A percentile compares a stretch with the other conserved stretches of the same genome.
phyloP scores from a whole-genome alignment of 2,329 filamentous ascomycete species.

The Metarhizium brunneum region DNA sequence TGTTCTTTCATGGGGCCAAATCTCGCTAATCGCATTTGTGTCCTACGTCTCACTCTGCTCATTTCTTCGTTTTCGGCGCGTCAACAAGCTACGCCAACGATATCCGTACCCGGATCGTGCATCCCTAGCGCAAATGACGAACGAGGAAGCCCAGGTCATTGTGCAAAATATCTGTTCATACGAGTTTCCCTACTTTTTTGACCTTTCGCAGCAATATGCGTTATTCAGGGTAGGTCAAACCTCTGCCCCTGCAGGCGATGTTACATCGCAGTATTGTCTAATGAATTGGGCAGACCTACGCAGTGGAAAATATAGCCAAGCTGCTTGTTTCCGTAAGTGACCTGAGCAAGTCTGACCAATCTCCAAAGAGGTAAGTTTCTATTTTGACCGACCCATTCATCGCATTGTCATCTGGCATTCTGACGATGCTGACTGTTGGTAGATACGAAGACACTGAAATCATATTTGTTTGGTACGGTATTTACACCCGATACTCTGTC shows the following conservation, averaged over 20 bases:
- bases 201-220: conserved; percentile 26
- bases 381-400: not conserved
- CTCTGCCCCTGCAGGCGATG: not conserved
- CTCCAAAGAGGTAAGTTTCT: conserved; percentile 26
- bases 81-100: conserved; percentile 18
- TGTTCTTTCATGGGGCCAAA: not conserved
- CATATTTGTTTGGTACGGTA: conserved; percentile 24
- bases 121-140: conserved; percentile 31
- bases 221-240: conserved; percentile 26
- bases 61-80: conserved; percentile 25
- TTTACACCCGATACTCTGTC: not conserved
- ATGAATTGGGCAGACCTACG: conserved; percentile 25
- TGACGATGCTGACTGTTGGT: not conserved
- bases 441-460: conserved; percentile 33
- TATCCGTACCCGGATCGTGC: conserved; percentile 23
- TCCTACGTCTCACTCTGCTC: conserved; percentile 25
- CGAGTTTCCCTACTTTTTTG: conserved; percentile 30
- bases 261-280: too few relatives aligned
- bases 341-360: conserved; percentile 20
- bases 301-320: conserved; percentile 26
- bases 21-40: conserved; percentile 11
- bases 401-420: too few relatives aligned
- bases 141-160: conserved; percentile 34
- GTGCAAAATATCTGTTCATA: conserved; percentile 21
- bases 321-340: conserved; percentile 27